Evolutionary conservation across 345 rosid species (phyloP).

Genomic region (Hirschfeldia incana): DNA sequence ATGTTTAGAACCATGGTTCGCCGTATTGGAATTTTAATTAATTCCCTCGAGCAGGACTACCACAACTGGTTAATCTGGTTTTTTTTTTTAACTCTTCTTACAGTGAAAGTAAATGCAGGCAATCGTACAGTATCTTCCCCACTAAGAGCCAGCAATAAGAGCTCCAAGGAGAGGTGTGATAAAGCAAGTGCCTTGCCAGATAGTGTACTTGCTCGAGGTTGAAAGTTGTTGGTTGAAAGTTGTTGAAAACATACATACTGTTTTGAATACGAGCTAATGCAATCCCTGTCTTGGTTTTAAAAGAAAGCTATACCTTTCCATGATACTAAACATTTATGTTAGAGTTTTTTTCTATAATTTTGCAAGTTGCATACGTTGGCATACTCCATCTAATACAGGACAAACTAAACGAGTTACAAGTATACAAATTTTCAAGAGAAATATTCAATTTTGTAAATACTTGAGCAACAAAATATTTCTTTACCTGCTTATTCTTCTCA

Average conservation of each 20-base stretch:
- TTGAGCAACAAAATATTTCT: neutral
- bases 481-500: neutral
- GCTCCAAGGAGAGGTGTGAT: neutral
- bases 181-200: neutral
- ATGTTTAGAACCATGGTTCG: too few species aligned
- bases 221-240: too few species aligned
- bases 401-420: neutral
- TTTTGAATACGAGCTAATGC: neutral
- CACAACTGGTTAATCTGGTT: too few species aligned
- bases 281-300: neutral
- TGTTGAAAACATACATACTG: too few species aligned
- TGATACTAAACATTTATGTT: neutral
- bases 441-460: neutral
- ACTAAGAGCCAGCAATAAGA: constrained; percentile 58
- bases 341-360: neutral
- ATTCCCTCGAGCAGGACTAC: too few species aligned
- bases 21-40: too few species aligned
- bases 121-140: constrained; percentile 95
- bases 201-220: neutral
- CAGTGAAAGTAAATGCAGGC: constrained; percentile 64
- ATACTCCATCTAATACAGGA: neutral
- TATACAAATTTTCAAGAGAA: neutral
- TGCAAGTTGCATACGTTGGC: neutral
- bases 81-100: constrained; percentile 17
- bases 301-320: neutral